Percentiles rank a stretch among this genome's conserved stretches.
Evolutionary conservation across 768 basidiomycete species (phyloP).

Genomic region (Pulveroboletus ravenelii): DNA sequence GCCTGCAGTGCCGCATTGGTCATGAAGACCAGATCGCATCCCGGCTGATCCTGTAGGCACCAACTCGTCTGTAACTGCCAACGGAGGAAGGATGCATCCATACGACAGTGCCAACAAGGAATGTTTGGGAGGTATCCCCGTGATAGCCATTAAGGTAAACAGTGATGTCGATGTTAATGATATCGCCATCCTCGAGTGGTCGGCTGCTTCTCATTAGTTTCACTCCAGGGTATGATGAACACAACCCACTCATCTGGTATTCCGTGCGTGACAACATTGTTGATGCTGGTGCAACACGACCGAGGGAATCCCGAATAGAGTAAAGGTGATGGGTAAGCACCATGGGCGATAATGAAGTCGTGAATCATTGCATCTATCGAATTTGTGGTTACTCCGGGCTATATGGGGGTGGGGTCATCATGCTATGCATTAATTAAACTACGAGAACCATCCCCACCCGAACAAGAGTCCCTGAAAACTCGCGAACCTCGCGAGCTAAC

Average conservation of each 20-base stretch:
- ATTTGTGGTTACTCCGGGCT: constrained; percentile 74
- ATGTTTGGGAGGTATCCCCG: constrained; percentile 85
- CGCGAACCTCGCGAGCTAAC: constrained; percentile 54
- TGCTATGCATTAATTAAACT: neutral
- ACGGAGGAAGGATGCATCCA: constrained; percentile 12
- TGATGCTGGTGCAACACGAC: constrained; percentile 64
- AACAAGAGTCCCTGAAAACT: constrained; percentile 50
- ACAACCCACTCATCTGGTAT: constrained; percentile 82
- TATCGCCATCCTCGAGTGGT: constrained; percentile 74
- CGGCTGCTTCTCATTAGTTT: constrained; percentile 49
- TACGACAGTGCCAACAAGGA: constrained; percentile 76
- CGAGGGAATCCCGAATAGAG: constrained; percentile 56
- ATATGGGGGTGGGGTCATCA: neutral
- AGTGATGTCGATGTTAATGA: constrained; percentile 86
- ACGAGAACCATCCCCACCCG: constrained; percentile 33
- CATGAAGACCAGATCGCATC: constrained; percentile 56
- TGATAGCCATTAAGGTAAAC: constrained; percentile 81
- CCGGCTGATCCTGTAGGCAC: constrained; percentile 58
- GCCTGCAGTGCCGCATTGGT: constrained; percentile 62
- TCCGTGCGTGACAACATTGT: constrained; percentile 83
- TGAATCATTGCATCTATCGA: constrained; percentile 71
- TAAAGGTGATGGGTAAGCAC: constrained; percentile 86
- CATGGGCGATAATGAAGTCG: constrained; percentile 57
- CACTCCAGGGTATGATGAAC: neutral
- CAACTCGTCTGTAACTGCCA: neutral